A percentile compares a stretch with the other conserved stretches of the same genome.
Conservation (phyloP, 345 rosid species). For the Populus alba region DNA sequence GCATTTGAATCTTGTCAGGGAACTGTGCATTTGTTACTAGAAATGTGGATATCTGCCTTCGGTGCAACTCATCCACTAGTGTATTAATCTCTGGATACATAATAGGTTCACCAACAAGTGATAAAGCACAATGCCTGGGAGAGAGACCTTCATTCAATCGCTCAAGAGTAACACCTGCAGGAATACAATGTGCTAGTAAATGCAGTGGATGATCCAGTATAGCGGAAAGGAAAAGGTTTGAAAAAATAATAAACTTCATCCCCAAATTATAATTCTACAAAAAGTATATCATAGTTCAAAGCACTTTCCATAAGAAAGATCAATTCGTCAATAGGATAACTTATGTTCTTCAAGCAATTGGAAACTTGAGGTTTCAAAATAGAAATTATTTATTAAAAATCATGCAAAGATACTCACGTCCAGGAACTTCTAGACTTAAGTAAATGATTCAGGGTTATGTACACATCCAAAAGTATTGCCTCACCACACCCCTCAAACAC, state of each 20-base stretch:
- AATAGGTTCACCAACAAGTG: slow-evolving; percentile 97
- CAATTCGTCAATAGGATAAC: too few relatives aligned
- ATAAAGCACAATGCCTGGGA: slow-evolving; percentile 92
- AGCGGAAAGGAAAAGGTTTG: neutral
- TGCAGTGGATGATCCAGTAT: slow-evolving; percentile 1
- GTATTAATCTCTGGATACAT: slow-evolving; percentile 92
- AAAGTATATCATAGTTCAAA: too few relatives aligned
- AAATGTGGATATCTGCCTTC: slow-evolving; percentile 80
- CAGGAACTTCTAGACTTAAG: too few relatives aligned
- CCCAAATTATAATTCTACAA: too few relatives aligned
- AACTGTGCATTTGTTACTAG: slow-evolving; percentile 97
- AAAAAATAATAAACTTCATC: neutral
- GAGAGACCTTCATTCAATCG: slow-evolving; percentile 75
- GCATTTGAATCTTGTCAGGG: slow-evolving; percentile 76
- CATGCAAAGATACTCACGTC: too few relatives aligned
- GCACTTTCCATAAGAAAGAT: too few relatives aligned
- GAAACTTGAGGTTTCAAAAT: too few relatives aligned
- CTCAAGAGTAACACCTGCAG: slow-evolving; percentile 80
- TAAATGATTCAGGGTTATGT: too few relatives aligned
- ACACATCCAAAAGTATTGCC: too few relatives aligned
- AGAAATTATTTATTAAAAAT: too few relatives aligned
- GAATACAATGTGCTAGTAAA: slow-evolving; percentile 9
- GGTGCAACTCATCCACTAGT: slow-evolving; percentile 88
- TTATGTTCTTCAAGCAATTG: too few relatives aligned
- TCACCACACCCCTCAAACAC: too few relatives aligned